Evolutionary conservation across 2,329 filamentous ascomycete species (phyloP).

Genomic region (Nemania serpens): DNA sequence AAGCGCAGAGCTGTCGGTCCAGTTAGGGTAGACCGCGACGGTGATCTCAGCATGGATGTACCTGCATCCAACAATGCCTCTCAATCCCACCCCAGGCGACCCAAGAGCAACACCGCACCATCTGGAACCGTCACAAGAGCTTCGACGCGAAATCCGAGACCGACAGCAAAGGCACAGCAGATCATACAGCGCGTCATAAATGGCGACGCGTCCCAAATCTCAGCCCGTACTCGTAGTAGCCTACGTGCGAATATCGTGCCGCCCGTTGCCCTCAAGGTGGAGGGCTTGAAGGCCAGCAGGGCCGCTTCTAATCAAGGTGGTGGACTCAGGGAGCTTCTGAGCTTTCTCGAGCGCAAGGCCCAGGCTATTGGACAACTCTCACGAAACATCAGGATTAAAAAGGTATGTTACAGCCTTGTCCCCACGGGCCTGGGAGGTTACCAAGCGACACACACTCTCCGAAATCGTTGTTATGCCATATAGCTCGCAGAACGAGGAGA

Average conservation of each 20-base stretch:
- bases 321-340: conserved; percentile 66
- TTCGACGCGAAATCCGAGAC: conserved; percentile 34
- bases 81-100: conserved; percentile 35
- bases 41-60: conserved; percentile 64
- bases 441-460: conserved; percentile 46
- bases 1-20: conserved; percentile 51
- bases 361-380: conserved; percentile 55
- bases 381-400: conserved; percentile 68
- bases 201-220: conserved; percentile 44
- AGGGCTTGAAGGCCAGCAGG: conserved; percentile 71
- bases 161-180: conserved; percentile 45
- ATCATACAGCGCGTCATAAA: conserved; percentile 51
- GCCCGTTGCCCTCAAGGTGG: conserved; percentile 53
- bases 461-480: conserved; percentile 46
- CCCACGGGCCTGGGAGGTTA: conserved; percentile 50
- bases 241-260: conserved; percentile 33
- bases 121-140: conserved; percentile 24
- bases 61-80: conserved; percentile 41
- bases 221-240: conserved; percentile 34
- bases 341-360: conserved; percentile 74
- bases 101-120: conserved; percentile 28
- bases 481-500: conserved; percentile 48
- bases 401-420: conserved; percentile 68
- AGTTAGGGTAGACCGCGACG: conserved; percentile 56
- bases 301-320: conserved; percentile 69